Percentiles rank a stretch among this genome's conserved stretches.
Evolutionary conservation across 129 eudicot species (phyloP).

Genomic region (Lactuca sativa): DNA sequence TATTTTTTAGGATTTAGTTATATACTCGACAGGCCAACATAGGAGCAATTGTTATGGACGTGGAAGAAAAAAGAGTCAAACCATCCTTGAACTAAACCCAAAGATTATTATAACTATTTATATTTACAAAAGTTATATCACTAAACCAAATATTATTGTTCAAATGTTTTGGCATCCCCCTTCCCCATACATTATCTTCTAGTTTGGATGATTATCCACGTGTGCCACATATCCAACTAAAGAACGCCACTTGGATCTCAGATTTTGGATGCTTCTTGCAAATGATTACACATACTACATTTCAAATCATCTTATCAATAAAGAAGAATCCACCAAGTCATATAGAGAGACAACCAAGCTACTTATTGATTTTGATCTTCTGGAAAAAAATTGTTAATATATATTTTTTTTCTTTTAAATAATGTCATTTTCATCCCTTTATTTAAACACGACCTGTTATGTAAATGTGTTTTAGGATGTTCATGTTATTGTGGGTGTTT

Average conservation of each 20-base stretch:
- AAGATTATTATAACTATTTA: constrained; percentile 44
- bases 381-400: constrained; percentile 54
- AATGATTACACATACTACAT: constrained; percentile 85
- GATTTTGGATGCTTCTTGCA: constrained; percentile 99
- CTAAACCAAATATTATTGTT: constrained; percentile 10
- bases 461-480: no score
- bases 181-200: constrained; percentile 72
- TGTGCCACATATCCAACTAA: constrained; percentile 83
- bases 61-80: constrained; percentile 72
- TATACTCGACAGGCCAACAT: constrained; percentile 46
- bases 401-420: neutral
- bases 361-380: constrained; percentile 79
- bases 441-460: no score
- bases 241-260: constrained; percentile 92
- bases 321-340: constrained; percentile 58
- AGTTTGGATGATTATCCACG: constrained; percentile 99
- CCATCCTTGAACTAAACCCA: constrained; percentile 86
- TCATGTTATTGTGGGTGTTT: no score
- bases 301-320: constrained; percentile 50
- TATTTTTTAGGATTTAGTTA: no score
- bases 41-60: constrained; percentile 81
- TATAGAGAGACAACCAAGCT: constrained; percentile 63
- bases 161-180: constrained; percentile 3
- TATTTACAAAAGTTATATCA: constrained; percentile 44
- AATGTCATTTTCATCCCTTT: no score